Evolutionary conservation across 2,329 filamentous ascomycete species (phyloP).

Genomic region (Alternaria conjuncta): DNA sequence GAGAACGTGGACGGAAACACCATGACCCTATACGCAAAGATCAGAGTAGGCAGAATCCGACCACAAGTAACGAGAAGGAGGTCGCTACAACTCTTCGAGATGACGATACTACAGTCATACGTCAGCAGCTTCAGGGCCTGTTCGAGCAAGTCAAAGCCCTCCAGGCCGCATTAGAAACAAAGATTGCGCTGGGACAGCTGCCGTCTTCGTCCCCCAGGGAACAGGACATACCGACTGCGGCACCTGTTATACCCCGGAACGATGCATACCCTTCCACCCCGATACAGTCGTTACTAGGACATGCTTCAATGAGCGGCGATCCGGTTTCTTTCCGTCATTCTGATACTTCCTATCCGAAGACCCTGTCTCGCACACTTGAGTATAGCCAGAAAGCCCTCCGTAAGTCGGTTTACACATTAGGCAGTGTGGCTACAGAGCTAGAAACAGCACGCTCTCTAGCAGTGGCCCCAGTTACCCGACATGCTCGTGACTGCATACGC

Average conservation of each 20-base stretch:
- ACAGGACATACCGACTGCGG: background rate
- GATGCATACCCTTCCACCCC: background rate
- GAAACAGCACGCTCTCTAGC: background rate
- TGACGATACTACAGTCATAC: slow-evolving; percentile 1
- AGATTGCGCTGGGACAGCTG: background rate
- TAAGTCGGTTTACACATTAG: background rate
- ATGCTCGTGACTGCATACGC: background rate
- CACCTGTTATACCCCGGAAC: background rate
- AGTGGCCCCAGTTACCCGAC: background rate
- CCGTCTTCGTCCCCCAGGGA: background rate
- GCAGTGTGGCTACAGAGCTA: background rate
- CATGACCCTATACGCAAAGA: background rate
- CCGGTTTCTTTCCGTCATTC: background rate
- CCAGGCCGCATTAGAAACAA: slow-evolving; percentile 10
- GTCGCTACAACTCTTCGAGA: background rate
- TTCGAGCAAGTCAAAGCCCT: slow-evolving; percentile 21
- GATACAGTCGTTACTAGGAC: background rate
- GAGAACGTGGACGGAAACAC: background rate
- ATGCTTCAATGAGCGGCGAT: background rate
- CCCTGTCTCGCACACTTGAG: background rate
- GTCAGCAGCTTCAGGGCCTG: slow-evolving; percentile 20
- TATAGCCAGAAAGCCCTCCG: background rate
- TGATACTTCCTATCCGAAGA: background rate
- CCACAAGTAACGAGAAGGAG: background rate
- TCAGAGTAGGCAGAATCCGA: background rate